Conservation (phyloP, 2,329 filamentous ascomycete genomes). For the Neoascochyta sp. region DNA sequence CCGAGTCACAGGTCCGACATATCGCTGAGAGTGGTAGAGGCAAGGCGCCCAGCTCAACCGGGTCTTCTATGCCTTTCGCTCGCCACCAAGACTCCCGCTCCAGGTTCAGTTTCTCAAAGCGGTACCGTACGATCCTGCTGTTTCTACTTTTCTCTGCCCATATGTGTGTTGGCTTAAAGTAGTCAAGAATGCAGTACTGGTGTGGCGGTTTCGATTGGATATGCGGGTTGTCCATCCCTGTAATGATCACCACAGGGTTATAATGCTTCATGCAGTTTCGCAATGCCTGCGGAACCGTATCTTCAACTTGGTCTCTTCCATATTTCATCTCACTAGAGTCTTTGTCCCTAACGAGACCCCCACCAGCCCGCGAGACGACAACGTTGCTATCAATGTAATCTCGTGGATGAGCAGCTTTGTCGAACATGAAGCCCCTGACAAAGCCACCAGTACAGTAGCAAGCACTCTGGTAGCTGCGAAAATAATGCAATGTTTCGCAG, state of each 20-base stretch:
- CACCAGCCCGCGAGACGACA: conserved; percentile 61
- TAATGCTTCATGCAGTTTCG: conserved; percentile 46
- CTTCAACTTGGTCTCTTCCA: conserved; percentile 46
- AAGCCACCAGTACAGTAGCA: conserved; percentile 51
- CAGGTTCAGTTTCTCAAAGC: conserved; percentile 62
- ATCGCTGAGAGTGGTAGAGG: conserved; percentile 31
- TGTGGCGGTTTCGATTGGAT: conserved; percentile 52
- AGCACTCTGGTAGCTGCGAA: conserved; percentile 58
- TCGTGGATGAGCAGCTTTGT: conserved; percentile 51
- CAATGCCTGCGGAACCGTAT: conserved; percentile 40
- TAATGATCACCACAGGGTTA: conserved; percentile 51
- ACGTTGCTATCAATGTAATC: conserved; percentile 60
- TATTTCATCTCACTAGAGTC: conserved; percentile 46
- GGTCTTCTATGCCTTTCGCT: conserved; percentile 28
- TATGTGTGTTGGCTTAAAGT: conserved; percentile 64
- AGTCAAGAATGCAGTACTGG: conserved; percentile 63
- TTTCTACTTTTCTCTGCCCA: conserved; percentile 59
- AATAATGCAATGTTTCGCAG: conserved; percentile 62
- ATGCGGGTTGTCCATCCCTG: conserved; percentile 52
- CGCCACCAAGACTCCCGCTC: conserved; percentile 58
- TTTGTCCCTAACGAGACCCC: conserved; percentile 49
- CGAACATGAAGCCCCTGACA: conserved; percentile 58
- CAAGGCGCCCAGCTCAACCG: conserved; percentile 29
- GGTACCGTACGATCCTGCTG: conserved; percentile 54
- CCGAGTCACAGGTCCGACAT: conserved; percentile 35